phyloP scores from a whole-genome alignment of 441 rosid genomes.

The Gossypium schwendimanii region DNA sequence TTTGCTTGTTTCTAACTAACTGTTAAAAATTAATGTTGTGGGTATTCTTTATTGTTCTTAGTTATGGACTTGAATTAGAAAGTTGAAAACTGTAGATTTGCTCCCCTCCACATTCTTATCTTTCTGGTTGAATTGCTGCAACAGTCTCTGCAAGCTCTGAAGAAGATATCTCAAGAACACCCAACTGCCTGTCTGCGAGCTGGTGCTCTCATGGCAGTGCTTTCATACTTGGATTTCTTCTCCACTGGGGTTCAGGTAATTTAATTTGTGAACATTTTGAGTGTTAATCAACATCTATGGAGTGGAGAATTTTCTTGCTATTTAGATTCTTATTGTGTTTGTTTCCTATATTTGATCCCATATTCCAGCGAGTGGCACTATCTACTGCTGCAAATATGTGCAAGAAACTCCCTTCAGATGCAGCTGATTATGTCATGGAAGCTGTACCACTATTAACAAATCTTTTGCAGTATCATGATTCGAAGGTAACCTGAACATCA shows the following conservation, averaged over 20 bases:
- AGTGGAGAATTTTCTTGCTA: not conserved
- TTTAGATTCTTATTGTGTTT: constrained; percentile 10
- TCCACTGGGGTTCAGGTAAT: constrained; percentile 98
- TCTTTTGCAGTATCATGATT: constrained; percentile 93
- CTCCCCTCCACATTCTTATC: not conserved
- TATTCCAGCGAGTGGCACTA: constrained; percentile 77
- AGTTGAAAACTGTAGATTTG: not conserved
- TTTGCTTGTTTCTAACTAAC: not conserved
- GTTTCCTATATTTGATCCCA: constrained; percentile 6
- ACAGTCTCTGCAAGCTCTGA: constrained; percentile 95
- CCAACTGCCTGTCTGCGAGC: constrained; percentile 97
- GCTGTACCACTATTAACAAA: constrained; percentile 96
- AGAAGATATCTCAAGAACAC: constrained; percentile 99
- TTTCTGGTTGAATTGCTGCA: constrained; percentile 15
- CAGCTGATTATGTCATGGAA: constrained; percentile 98
- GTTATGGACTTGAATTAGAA: not conserved
- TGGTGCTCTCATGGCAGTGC: constrained; percentile 99
- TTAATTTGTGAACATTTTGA: not conserved
- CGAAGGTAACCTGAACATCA: constrained; percentile 49
- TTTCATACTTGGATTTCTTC: constrained; percentile 94
- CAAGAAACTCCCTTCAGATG: constrained; percentile 98
- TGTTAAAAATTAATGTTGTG: not conserved
- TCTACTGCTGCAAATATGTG: constrained; percentile 99
- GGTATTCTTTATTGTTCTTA: not conserved
- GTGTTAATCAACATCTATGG: not conserved